phyloP scores from a whole-genome alignment of 23 red algal genomes.

The Agarophyton chilense region DNA sequence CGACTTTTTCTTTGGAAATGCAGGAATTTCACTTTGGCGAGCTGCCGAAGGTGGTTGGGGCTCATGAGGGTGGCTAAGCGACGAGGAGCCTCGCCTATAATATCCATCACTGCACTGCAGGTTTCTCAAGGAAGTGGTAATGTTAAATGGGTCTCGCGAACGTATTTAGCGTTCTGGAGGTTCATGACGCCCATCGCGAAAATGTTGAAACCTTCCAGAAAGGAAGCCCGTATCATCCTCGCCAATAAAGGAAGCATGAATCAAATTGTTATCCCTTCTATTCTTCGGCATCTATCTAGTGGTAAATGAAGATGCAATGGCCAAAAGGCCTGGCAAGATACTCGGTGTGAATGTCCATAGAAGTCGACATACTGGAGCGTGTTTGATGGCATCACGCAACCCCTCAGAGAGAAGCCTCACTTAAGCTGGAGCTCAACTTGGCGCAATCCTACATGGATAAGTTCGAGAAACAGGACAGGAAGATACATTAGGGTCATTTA shows the following conservation, averaged over 20 bases:
- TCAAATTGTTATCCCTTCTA: neutral
- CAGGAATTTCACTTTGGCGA: neutral
- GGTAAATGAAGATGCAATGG: neutral
- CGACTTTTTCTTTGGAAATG: constrained; percentile 21
- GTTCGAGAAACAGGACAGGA: constrained; percentile 14
- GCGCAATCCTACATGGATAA: neutral
- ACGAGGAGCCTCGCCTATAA: neutral
- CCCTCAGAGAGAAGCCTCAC: neutral
- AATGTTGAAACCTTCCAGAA: neutral
- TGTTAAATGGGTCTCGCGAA: neutral
- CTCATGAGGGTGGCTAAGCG: neutral
- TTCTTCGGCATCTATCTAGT: neutral
- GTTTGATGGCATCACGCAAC: constrained; percentile 16
- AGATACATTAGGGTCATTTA: neutral
- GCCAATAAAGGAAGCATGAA: neutral
- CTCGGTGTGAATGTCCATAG: constrained; percentile 48
- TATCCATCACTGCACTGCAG: neutral
- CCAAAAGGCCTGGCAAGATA: neutral
- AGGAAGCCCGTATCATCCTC: neutral
- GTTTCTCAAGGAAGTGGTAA: neutral
- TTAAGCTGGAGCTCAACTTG: neutral
- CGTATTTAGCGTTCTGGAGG: neutral
- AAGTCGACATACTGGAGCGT: constrained; percentile 4
- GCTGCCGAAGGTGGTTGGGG: too few species aligned
- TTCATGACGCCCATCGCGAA: neutral